Evolutionary conservation across 148 eudicot species (phyloP), one percentile per base, ranked within the genome.

Genomic region (Amaranthus palmeri): DNA sequence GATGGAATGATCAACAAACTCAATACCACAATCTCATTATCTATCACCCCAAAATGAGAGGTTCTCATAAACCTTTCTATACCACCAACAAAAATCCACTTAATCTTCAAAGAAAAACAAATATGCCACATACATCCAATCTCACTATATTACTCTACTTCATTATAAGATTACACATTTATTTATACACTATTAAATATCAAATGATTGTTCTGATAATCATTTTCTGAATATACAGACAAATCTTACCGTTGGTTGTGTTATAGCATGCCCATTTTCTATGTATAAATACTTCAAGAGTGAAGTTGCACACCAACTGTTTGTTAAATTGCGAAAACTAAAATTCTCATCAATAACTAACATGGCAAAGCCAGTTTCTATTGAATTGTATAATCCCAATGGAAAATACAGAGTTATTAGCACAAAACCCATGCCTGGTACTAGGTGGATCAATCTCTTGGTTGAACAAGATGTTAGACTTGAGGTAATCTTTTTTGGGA

Each of bases 341-440:
- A 46, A 62, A 62, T 6, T 13, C 6, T 5, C 3, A 13, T 58
- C 61, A 36, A 43, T 0, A 5, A 50, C 65, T 63, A 61, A 48
- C 60, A 91, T 91, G 97, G 95, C 97, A 1, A 90, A 85, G 65
- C 97, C 98, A 36, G 86, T 91, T 57, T 87, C 93, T 61, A 87
- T 93, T 64, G 96, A 93, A 74, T 91, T 93, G 6, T 89, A 88
- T 82, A 93, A 93, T 71, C 98, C 98, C 13, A 87, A 72, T 80
- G 98, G 98, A n/a, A 93, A 89, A 70, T 91, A 91, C 83, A 89
- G 98, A 83, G 98, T 93, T 45, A 67, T 93, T 55, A 93, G 98
- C 90, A 93, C 98, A 3, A 93, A 93, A 53, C 74, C 98, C 65
- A 93, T 93, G 98, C 98, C 98, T 15, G 98, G 98, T 13, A 91